Conservation (phyloP, 2,329 filamentous ascomycete species). For the Ceratocystis huliohia region DNA sequence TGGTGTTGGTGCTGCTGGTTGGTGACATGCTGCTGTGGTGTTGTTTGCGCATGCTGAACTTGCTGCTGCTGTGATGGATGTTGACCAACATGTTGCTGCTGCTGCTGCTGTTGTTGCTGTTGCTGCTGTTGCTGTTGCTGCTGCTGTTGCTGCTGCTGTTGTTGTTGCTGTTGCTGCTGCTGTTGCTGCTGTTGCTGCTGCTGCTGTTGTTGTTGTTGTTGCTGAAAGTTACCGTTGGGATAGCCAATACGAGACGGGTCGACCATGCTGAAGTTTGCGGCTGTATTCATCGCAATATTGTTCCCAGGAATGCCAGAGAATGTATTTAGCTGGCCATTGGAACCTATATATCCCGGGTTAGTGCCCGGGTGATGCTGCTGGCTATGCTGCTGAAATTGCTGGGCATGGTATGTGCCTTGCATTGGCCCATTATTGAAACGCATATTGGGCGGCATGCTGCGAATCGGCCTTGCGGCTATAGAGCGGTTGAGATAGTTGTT, state of each 20-base stretch:
- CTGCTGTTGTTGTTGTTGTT: conserved; percentile 25
- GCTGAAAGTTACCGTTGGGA: conserved; percentile 28
- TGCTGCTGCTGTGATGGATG: conserved; percentile 47
- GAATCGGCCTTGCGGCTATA: conserved; percentile 13
- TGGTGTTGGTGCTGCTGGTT: conserved; percentile 33
- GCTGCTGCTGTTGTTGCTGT: conserved; percentile 43
- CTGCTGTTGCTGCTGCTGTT: conserved; percentile 30
- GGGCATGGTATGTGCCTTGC: conserved; percentile 32
- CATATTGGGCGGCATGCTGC: conserved; percentile 20
- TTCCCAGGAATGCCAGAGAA: conserved; percentile 46
- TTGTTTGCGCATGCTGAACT: conserved; percentile 28
- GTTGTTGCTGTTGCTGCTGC: background rate
- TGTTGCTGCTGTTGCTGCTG: conserved; percentile 25
- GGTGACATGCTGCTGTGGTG: conserved; percentile 19
- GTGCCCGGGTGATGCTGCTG: conserved; percentile 41
- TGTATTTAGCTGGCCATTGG: conserved; percentile 54
- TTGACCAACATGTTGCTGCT: conserved; percentile 31
- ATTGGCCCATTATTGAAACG: conserved; percentile 37
- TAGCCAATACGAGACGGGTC: conserved; percentile 21
- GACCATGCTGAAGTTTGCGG: conserved; percentile 35
- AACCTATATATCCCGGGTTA: conserved; percentile 59
- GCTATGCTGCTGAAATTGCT: conserved; percentile 40
- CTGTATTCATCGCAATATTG: conserved; percentile 45
- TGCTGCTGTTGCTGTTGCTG: conserved; percentile 30
- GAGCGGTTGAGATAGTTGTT: background rate